Percentiles rank a stretch among this genome's conserved stretches.
phyloP scores from a whole-genome alignment of 306 rosid species.

The Datisca glomerata region DNA sequence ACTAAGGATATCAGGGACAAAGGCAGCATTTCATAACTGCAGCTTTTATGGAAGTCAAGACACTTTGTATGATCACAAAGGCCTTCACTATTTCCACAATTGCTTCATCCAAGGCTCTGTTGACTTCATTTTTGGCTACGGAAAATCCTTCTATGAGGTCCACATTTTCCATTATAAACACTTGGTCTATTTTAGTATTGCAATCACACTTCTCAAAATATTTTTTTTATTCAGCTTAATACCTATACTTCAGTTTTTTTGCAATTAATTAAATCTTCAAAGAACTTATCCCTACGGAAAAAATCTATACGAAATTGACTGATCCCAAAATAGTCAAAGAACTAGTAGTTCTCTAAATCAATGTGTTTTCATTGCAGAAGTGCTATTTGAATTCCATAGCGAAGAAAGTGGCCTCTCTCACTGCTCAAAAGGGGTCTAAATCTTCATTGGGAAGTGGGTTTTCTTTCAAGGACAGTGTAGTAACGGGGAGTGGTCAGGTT shows the following conservation, averaged over 20 bases:
- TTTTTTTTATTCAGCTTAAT: no score
- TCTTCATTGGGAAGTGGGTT: conserved; percentile 56
- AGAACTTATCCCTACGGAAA: no score
- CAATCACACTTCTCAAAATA: no score
- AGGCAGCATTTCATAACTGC: conserved; percentile 56
- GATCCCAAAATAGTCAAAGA: no score
- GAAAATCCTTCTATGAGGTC: conserved; percentile 57
- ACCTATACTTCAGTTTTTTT: no score
- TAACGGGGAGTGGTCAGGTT: conserved; percentile 47
- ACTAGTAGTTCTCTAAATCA: no score
- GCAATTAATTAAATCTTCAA: no score
- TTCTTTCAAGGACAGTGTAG: conserved; percentile 39
- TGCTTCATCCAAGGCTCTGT: conserved; percentile 66
- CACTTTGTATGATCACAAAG: conserved; percentile 62
- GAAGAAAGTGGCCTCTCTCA: conserved; percentile 45
- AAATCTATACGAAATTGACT: no score
- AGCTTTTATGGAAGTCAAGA: conserved; percentile 59
- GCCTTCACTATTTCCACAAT: conserved; percentile 58
- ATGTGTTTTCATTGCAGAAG: conserved; percentile 27
- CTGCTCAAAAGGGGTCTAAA: conserved; percentile 55
- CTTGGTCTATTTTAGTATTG: no score
- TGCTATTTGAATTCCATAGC: conserved; percentile 43
- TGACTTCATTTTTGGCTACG: conserved; percentile 65
- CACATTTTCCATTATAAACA: no score
- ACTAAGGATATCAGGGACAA: conserved; percentile 46